Conservation (phyloP, 192 early-diverging fungal species). For the Coemansia sp. region DNA sequence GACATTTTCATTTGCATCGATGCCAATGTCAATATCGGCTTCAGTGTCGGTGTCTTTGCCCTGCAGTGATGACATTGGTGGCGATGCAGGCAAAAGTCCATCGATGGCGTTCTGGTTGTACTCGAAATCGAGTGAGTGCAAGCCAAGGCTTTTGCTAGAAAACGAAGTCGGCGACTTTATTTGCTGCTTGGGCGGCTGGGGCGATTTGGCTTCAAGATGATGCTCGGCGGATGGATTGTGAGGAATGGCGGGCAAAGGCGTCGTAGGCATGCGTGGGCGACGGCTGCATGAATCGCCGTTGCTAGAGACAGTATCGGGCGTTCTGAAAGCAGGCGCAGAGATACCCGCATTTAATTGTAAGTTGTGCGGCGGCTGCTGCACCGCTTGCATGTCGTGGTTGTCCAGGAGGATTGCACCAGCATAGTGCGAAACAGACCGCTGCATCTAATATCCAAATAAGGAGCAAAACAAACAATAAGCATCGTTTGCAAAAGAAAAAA, state of each 20-base stretch:
- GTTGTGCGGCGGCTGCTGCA: neutral
- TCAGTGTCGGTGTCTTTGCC: neutral
- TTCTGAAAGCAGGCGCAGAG: neutral
- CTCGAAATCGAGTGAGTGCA: constrained; percentile 38
- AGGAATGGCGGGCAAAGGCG: constrained; percentile 9
- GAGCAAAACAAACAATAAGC: too few species aligned
- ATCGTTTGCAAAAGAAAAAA: too few species aligned
- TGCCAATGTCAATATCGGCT: too few species aligned
- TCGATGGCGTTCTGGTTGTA: constrained; percentile 27
- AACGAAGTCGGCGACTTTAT: constrained; percentile 27
- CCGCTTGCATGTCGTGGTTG: constrained; percentile 3
- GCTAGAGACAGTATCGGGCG: neutral
- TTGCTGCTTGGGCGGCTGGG: neutral
- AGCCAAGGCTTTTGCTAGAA: constrained; percentile 46
- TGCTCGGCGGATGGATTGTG: constrained; percentile 8
- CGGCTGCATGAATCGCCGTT: neutral
- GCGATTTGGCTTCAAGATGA: neutral
- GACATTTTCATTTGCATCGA: neutral
- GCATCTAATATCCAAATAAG: neutral
- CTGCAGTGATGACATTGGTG: constrained; percentile 9
- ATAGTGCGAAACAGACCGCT: neutral
- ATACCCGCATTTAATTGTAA: constrained; percentile 10
- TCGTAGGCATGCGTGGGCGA: constrained; percentile 7
- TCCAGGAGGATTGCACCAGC: neutral
- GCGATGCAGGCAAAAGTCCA: constrained; percentile 18